Conservation (phyloP, 108 stramenopile species). For the Phaeodactylum tricornutum region DNA sequence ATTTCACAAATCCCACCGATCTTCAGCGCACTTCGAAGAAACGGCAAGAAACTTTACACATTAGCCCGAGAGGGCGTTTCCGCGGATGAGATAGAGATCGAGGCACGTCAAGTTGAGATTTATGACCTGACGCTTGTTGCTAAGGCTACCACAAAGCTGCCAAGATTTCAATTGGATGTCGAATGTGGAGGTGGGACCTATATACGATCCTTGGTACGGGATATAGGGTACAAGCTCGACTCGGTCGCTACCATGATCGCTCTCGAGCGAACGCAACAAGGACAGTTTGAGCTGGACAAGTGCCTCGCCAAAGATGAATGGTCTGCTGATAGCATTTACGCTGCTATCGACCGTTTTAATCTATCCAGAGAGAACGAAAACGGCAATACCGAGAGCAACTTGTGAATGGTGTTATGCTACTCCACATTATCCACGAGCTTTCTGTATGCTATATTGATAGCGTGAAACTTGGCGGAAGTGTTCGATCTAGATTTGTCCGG, state of each 20-base stretch:
- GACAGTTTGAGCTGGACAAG: constrained; percentile 56
- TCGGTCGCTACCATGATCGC: constrained; percentile 79
- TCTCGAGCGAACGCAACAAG: constrained; percentile 81
- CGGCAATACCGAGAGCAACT: no score
- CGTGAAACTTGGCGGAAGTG: constrained; percentile 29
- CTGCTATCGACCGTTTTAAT: constrained; percentile 7
- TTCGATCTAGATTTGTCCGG: constrained; percentile 30
- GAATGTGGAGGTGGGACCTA: constrained; percentile 89
- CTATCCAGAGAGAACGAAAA: no score
- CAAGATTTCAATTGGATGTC: constrained; percentile 58
- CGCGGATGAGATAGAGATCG: constrained; percentile 44
- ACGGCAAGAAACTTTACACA: constrained; percentile 79
- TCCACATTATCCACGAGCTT: no score
- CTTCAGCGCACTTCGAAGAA: constrained; percentile 60
- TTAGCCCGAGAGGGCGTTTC: constrained; percentile 49
- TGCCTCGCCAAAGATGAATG: constrained; percentile 40
- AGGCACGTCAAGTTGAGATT: constrained; percentile 36
- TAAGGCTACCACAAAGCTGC: constrained; percentile 14
- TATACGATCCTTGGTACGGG: constrained; percentile 77
- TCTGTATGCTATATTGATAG: no score
- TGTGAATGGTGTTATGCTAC: no score
- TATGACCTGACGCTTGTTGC: constrained; percentile 24
- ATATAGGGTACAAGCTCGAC: constrained; percentile 64
- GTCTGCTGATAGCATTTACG: constrained; percentile 49
- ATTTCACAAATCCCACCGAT: constrained; percentile 87